Base-by-base conservation (phyloP, 768 basidiomycete genomes). In the Lentinus brumalis region DNA sequence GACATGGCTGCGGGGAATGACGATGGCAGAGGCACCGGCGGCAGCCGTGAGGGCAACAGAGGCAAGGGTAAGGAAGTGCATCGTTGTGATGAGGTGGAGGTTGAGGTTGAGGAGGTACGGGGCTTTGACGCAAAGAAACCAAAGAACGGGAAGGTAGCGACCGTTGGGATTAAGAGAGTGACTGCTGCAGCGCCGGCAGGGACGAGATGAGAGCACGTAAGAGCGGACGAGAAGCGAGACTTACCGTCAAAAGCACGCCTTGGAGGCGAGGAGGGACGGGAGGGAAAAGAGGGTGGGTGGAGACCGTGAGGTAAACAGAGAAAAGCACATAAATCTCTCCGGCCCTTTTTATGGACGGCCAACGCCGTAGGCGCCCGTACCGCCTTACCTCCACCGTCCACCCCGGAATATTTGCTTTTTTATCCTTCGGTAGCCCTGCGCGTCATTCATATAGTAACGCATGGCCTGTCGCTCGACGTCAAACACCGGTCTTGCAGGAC, bases 41-140 rank as follows among this genome's bases (percentile, higher is more conserved):
- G 81, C 69, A 61, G 78, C 78, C 65, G 82, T 71, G 66, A 81
- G 72, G 62, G 79, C 71, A 66, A 83, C 63, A 63, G 78, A 76
- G 79, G 82, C 79, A 68, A 78, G 58, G 53, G 66, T 63, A 59
- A 74, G 16, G 61, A 73, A 44, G 63, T 56, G 66, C 69, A 77
- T 71, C 70, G 77, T 76, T 61, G 35, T 53, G 56, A 41, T 51
- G 42, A 54, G 60, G 53, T 30, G 53, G 50, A 10, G 60, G 56
- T 39, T 44, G 40, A 39, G 26, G 47, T 14, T 30, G 50, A 42
- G 52, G 47, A 14, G n/a, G 50, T 15, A 56, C 42, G 61, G 26
- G 49, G 29, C 56, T 65, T 67, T 60, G 67, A 66, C 65, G 65
- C 66, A 64, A 68, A 64, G 68, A 65, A 62, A 61, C 41, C 18